These are phyloP conservation scores for Fusarium sp. DNA, from an alignment of 2,329 filamentous ascomycete species.

Conservation along the genomic window DNA sequence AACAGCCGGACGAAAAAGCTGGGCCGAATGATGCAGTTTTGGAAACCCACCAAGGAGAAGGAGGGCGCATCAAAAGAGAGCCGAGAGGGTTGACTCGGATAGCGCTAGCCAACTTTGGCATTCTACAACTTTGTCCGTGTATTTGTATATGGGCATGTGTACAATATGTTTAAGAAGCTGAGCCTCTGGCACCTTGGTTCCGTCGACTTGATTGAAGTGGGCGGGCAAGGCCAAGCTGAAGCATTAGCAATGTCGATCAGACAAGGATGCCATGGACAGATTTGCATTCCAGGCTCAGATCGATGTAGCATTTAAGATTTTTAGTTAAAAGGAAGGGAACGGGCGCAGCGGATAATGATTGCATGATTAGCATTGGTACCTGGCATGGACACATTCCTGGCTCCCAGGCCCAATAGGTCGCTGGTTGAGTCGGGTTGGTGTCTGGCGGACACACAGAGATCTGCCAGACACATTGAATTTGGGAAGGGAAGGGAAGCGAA, in stretches of 20 bases:
- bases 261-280: slow-evolving; percentile 26
- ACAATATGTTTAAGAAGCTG: slow-evolving; percentile 50
- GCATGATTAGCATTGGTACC: slow-evolving; percentile 57
- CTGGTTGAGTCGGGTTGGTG: slow-evolving; percentile 34
- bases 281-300: slow-evolving; percentile 25
- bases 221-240: slow-evolving; percentile 10
- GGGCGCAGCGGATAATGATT: slow-evolving; percentile 54
- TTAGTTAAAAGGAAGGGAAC: slow-evolving; percentile 41
- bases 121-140: slow-evolving; percentile 45
- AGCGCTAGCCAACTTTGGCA: slow-evolving; percentile 32
- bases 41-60: slow-evolving; percentile 75
- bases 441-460: slow-evolving; percentile 20
- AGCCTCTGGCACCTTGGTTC: slow-evolving; percentile 15
- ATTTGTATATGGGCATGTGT: slow-evolving; percentile 59
- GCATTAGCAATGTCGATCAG: slow-evolving; percentile 22
- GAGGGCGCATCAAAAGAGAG: slow-evolving; percentile 50
- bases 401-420: slow-evolving; percentile 33
- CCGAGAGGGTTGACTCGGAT: slow-evolving; percentile 16
- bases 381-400: slow-evolving; percentile 49
- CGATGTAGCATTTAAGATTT: slow-evolving; percentile 34
- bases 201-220: slow-evolving; percentile 14
- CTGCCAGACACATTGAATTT: slow-evolving; percentile 18
- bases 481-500: slow-evolving; percentile 15
- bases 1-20: slow-evolving; percentile 78
- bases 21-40: slow-evolving; percentile 85